These are phyloP conservation scores for Sporothrix curviconia DNA, from an alignment of 2,329 filamentous ascomycete species.

Conservation along the genomic window DNA sequence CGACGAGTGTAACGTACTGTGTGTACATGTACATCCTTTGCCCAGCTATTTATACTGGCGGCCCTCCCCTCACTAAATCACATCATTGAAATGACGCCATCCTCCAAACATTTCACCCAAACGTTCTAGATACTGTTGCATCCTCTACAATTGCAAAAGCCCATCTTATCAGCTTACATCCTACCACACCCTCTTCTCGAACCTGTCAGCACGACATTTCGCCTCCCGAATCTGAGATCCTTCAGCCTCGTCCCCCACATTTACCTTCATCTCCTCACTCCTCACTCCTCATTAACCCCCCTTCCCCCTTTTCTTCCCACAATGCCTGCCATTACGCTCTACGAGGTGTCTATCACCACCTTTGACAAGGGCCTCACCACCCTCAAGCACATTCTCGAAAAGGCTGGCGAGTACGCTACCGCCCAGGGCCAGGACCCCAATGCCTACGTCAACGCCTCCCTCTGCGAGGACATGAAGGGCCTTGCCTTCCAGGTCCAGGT, in stretches of 20 bases:
- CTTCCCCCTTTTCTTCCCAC: background rate
- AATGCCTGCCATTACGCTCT: conserved; percentile 27
- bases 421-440: conserved; percentile 22
- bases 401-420: conserved; percentile 26
- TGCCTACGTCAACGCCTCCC: conserved; percentile 21
- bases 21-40: no score
- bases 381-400: conserved; percentile 26
- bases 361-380: conserved; percentile 23
- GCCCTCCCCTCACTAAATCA: background rate
- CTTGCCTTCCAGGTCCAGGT: conserved; percentile 31
- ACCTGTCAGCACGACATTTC: no score
- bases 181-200: background rate
- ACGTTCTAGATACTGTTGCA: background rate
- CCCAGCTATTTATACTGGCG: background rate
- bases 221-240: no score
- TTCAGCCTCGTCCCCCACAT: background rate
- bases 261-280: background rate
- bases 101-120: background rate
- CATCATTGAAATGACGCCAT: background rate
- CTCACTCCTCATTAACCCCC: background rate
- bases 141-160: background rate
- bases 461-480: conserved; percentile 31
- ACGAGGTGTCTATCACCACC: conserved; percentile 26
- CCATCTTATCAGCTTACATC: background rate
- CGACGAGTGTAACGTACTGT: no score